Evolutionary conservation across 495 filamentous ascomycete species (phyloP).

Genomic region (Immersiella caudata): DNA sequence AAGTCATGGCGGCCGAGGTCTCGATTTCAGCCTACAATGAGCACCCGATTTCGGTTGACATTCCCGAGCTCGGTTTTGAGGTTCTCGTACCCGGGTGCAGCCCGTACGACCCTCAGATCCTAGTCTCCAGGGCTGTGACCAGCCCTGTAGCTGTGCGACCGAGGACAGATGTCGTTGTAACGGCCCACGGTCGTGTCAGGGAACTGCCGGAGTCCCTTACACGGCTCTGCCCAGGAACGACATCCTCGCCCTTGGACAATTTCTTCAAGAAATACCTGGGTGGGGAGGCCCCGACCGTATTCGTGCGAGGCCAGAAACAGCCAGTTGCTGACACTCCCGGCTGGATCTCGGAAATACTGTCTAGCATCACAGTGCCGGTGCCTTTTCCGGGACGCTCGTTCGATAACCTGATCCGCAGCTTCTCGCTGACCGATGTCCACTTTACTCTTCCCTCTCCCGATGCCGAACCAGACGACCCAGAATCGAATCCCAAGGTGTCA

Average conservation of each 20-base stretch:
- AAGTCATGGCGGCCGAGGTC: conserved; percentile 76
- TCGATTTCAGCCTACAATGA: conserved; percentile 68
- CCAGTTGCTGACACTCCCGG: conserved; percentile 67
- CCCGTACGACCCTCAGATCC: conserved; percentile 63
- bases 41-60: conserved; percentile 70
- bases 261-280: conserved; percentile 80
- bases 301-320: conserved; percentile 72
- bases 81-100: conserved; percentile 83
- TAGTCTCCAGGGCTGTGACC: conserved; percentile 71
- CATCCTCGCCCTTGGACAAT: conserved; percentile 82
- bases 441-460: conserved; percentile 79
- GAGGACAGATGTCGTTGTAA: conserved; percentile 63
- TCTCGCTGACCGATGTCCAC: conserved; percentile 79
- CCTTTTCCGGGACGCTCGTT: conserved; percentile 79
- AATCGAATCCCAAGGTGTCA: conserved; percentile 74
- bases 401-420: conserved; percentile 80
- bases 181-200: conserved; percentile 68
- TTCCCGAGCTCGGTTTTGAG: conserved; percentile 81
- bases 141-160: conserved; percentile 65
- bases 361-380: conserved; percentile 79
- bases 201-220: conserved; percentile 72
- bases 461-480: conserved; percentile 73
- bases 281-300: conserved; percentile 74
- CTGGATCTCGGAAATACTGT: conserved; percentile 81
- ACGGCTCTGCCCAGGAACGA: conserved; percentile 68